Evolutionary conservation across 2,329 filamentous ascomycete genomes (phyloP), one percentile per base, ranked within the genome.

Genomic region (Stagonosporopsis rhizophila): DNA sequence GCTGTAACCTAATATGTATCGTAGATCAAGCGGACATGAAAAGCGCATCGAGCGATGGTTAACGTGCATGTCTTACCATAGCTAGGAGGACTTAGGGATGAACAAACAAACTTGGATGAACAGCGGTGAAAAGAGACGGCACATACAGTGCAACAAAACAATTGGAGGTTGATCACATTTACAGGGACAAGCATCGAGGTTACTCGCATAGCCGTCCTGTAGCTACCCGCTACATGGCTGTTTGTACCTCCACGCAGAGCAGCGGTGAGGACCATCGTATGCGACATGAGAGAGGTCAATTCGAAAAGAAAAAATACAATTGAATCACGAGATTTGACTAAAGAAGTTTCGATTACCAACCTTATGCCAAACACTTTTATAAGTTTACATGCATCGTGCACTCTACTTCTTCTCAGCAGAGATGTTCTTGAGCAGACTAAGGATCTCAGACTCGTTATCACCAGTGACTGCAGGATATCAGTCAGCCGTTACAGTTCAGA

Each of bases 371-470:
- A 32, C 35, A 22, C 47, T 41, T 34, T 52, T 23, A 20, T 27
- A n/a, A 12, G 20, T 28, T 19, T 47, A 57, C 23, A n/a, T 42
- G 39, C 27, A 17, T 23, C 14, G 17, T 4, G 6, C 30, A 4
- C 14, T 25, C 38, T 45, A 56, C 35, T 53, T 58, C 41, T 56
- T 56, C 44, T 56, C 53, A 5, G 45, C 49, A 9, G 82, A 79
- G 51, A 86, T 75, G 54, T 85, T 81, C 56, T 87, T 85, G 48
- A 97, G 77, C 77, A 96, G 82, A 78, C 89, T 92, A 72, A 96
- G 78, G 59, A 98, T 97, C 79, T 94, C 90, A 15, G 92, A 96
- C 80, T 96, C 89, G 62, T 90, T 88, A 46, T 90, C 91, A 19
- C 91, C 91, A 23, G 86, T 80, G 9, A 87, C 85, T 84, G 60